These are phyloP conservation scores for Exophiala alcalophila DNA, from an alignment of 2,329 filamentous ascomycete genomes.

Conservation along the genomic window DNA sequence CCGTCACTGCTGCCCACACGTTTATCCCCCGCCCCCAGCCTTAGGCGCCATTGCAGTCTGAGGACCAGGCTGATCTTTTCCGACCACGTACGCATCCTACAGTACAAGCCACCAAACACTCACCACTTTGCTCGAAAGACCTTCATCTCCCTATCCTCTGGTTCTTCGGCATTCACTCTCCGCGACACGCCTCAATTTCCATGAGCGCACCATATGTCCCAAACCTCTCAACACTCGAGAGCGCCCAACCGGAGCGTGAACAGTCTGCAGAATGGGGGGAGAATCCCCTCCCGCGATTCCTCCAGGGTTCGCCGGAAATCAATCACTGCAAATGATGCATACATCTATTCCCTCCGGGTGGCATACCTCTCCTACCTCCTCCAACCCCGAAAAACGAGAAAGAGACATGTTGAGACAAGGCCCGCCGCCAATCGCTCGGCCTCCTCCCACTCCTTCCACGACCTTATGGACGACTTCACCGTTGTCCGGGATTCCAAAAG, in stretches of 20 bases:
- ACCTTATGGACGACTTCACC: slow-evolving; percentile 84
- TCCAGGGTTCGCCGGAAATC: slow-evolving; percentile 44
- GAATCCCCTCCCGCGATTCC: slow-evolving; percentile 42
- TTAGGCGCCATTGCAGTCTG: slow-evolving; percentile 10
- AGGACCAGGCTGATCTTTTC: slow-evolving; percentile 18
- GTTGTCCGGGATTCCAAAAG: slow-evolving; percentile 65
- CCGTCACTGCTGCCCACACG: too few relatives aligned
- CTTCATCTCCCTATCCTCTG: background rate
- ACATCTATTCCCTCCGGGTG: slow-evolving; percentile 83
- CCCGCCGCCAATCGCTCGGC: slow-evolving; percentile 59
- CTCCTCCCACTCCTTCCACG: slow-evolving; percentile 69
- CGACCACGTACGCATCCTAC: slow-evolving; percentile 7
- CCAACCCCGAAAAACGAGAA: slow-evolving; percentile 82
- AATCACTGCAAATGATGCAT: slow-evolving; percentile 69
- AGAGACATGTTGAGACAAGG: slow-evolving; percentile 72
- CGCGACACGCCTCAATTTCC: background rate
- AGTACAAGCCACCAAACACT: slow-evolving; percentile 1
- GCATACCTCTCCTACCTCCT: slow-evolving; percentile 92
- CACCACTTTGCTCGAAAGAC: too few relatives aligned
- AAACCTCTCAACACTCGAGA: slow-evolving; percentile 45
- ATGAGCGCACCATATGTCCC: slow-evolving; percentile 41
- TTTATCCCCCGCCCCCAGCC: slow-evolving; percentile 5
- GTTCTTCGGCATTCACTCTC: background rate
- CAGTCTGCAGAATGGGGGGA: slow-evolving; percentile 45
- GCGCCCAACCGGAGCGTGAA: slow-evolving; percentile 47